These are phyloP conservation scores for Debaryomyces singareniensis DNA, from an alignment of 1,139 yeast species.

Conservation along the genomic window DNA sequence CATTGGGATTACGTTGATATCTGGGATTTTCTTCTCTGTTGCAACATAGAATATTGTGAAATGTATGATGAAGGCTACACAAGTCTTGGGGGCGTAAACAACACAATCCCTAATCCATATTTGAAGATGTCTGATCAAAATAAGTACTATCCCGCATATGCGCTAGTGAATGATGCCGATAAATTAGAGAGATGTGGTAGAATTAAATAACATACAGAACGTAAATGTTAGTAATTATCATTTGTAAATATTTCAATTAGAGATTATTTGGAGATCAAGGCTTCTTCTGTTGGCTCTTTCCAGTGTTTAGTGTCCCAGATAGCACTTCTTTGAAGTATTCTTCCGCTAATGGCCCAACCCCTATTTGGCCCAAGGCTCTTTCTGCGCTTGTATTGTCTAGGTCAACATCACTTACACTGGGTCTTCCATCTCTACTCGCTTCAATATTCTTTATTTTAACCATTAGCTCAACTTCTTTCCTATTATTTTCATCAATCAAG, in stretches of 20 bases:
- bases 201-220: constrained; percentile 5
- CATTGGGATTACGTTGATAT: constrained; percentile 76
- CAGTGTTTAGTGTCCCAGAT: constrained; percentile 23
- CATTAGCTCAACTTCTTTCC: constrained; percentile 70
- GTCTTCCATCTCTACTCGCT: constrained; percentile 21
- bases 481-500: constrained; percentile 68
- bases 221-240: constrained; percentile 3
- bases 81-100: constrained; percentile 67
- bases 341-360: constrained; percentile 72
- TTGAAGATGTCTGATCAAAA: constrained; percentile 25
- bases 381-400: constrained; percentile 77
- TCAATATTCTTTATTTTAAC: constrained; percentile 54
- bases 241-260: constrained; percentile 2
- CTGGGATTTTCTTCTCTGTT: constrained; percentile 59
- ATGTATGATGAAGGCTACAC: constrained; percentile 78
- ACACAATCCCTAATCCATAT: constrained; percentile 62
- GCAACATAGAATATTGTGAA: constrained; percentile 53
- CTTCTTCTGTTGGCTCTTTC: constrained; percentile 15
- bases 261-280: constrained; percentile 2
- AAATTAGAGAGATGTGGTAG: constrained; percentile 47
- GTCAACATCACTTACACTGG: constrained; percentile 30
- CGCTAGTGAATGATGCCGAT: constrained; percentile 50
- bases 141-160: constrained; percentile 58
- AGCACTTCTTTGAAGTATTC: constrained; percentile 35
- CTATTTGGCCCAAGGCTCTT: constrained; percentile 65